These are phyloP conservation scores for Phytophthora uliginosa DNA, from an alignment of 352 stramenopile species.

Conservation along the genomic window DNA sequence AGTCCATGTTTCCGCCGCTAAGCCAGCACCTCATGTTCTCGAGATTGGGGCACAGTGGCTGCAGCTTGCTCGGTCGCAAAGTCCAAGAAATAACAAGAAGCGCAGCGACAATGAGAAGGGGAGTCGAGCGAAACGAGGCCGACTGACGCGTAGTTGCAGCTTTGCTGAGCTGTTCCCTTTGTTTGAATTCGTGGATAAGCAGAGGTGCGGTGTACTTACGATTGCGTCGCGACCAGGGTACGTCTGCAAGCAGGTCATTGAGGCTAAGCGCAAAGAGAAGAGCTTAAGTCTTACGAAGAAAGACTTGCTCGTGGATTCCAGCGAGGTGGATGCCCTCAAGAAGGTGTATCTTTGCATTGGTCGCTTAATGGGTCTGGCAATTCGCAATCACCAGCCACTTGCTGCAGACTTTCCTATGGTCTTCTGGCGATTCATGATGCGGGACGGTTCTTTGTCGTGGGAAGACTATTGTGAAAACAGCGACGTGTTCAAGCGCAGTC, in stretches of 20 bases:
- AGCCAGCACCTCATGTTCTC: slow-evolving; percentile 45
- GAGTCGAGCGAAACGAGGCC: slow-evolving; percentile 16
- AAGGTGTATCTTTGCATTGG: slow-evolving; percentile 75
- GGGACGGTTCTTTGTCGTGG: slow-evolving; percentile 56
- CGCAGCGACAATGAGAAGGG: not conserved
- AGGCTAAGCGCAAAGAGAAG: slow-evolving; percentile 45
- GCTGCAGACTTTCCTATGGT: slow-evolving; percentile 63
- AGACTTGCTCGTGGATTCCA: slow-evolving; percentile 52
- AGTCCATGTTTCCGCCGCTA: not conserved
- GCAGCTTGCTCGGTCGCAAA: slow-evolving; percentile 57
- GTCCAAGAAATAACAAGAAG: slow-evolving; percentile 20
- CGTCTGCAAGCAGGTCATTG: slow-evolving; percentile 42
- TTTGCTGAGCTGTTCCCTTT: slow-evolving; percentile 62
- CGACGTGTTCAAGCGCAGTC: slow-evolving; percentile 65
- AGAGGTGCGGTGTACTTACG: slow-evolving; percentile 42
- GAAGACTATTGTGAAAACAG: slow-evolving; percentile 70
- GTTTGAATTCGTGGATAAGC: slow-evolving; percentile 55
- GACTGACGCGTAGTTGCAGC: slow-evolving; percentile 5
- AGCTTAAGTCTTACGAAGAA: slow-evolving; percentile 46
- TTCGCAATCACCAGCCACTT: slow-evolving; percentile 79
- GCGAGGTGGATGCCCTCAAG: slow-evolving; percentile 50
- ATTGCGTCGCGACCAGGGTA: slow-evolving; percentile 42
- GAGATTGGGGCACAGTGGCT: slow-evolving; percentile 78
- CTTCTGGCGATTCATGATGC: slow-evolving; percentile 79
- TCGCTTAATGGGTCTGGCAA: slow-evolving; percentile 70